phyloP scores from a whole-genome alignment of 2,329 filamentous ascomycete genomes.

The Diaporthe nobilis region DNA sequence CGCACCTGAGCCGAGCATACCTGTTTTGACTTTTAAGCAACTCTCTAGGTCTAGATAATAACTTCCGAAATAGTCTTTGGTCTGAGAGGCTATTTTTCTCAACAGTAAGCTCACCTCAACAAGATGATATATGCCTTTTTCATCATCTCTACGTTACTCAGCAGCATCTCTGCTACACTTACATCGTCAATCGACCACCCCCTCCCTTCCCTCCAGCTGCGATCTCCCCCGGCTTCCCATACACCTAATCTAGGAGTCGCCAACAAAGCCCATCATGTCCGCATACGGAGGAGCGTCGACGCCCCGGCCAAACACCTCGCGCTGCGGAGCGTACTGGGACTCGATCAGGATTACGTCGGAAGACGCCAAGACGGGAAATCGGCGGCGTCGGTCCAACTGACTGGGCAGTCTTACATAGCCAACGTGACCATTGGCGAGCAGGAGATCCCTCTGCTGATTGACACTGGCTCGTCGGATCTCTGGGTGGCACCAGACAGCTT shows the following conservation, averaged over 20 bases:
- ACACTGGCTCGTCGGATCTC: slow-evolving; percentile 47
- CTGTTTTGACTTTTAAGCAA: neutral
- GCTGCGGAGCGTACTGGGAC: slow-evolving; percentile 11
- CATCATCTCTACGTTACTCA: neutral
- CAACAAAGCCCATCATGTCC: neutral
- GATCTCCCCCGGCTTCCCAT: neutral
- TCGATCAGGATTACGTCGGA: neutral
- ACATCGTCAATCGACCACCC: neutral
- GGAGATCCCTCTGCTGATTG: slow-evolving; percentile 47
- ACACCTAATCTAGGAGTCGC: neutral
- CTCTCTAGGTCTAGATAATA: too few relatives aligned
- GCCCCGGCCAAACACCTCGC: neutral
- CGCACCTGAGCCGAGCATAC: neutral
- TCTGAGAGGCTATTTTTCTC: too few relatives aligned
- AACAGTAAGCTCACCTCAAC: neutral
- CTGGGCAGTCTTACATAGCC: slow-evolving; percentile 45
- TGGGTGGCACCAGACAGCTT: slow-evolving; percentile 36
- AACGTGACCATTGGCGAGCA: slow-evolving; percentile 47
- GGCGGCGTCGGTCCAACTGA: neutral
- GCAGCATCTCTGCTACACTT: neutral
- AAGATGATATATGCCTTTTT: neutral
- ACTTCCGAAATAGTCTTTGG: neutral
- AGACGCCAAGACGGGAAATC: neutral
- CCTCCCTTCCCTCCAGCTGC: neutral
- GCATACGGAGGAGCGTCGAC: neutral